Evolutionary conservation across 192 early-diverging fungal genomes (phyloP), one percentile per base, ranked within the genome.

Genomic region (Geranomyces michiganensis): DNA sequence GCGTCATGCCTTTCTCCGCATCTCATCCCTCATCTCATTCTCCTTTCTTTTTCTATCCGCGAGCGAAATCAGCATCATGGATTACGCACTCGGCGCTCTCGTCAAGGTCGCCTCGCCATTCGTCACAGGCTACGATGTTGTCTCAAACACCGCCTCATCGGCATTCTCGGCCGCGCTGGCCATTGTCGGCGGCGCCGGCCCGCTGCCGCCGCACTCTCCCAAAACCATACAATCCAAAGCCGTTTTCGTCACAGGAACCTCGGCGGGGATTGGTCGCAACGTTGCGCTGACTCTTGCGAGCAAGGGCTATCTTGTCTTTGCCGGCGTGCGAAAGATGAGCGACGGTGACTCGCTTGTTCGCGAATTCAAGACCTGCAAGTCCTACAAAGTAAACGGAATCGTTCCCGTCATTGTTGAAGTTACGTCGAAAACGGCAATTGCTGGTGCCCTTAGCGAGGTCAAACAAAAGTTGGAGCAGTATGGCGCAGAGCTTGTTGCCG

Each of bases 331-430:
- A 14, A 68, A 68, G 19, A 24, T 56, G 9, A 44, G 26, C 12
- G 75, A 83, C 30, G 82, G 73, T 4, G 69, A 65, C 19, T 12
- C 59, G 19, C 68, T 83, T 22, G 43, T 46, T n/a, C 14, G 30
- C 9, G 53, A 70, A 32, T 63, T 62, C 7, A 41, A 32, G 1
- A 24, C 26, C 22, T 64, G 72, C 21, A 60, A 33, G 30, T 13
- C 33, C 2, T 30, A 13, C 4, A 41, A 56, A 19, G 14, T 19
- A 13, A 71, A 66, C 45, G n/a, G 19, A 10, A 31, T 81, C 32
- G 41, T 79, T 33, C 77, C 82, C 10, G 29, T 84, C 14, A 51
- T 80, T 6, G 65, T 84, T 30, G 82, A 84, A 43, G 76, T 84
- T 10, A 81, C 82, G 10, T 46, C 65, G 45, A 47, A 67, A 13